A percentile compares a stretch with the other conserved stretches of the same genome.
Conservation (phyloP, 805 yeast genomes). For the Saturnispora gosingensis region DNA sequence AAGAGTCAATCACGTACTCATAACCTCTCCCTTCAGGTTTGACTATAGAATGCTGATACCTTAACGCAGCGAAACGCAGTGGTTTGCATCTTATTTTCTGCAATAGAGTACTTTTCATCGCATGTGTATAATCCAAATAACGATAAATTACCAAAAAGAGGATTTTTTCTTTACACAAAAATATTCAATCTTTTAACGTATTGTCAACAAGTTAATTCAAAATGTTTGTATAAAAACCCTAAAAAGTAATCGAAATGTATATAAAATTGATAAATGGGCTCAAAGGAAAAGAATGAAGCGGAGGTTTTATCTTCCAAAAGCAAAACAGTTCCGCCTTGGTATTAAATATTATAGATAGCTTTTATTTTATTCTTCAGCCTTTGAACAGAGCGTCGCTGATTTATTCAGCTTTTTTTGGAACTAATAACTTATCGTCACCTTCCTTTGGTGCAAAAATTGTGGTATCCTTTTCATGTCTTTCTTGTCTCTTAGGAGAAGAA, state of each 20-base stretch:
- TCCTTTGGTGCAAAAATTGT: conserved; percentile 33
- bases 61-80: background rate
- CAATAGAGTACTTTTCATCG: background rate
- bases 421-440: conserved; percentile 31
- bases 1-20: background rate
- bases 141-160: background rate
- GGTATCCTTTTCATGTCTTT: conserved; percentile 39
- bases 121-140: background rate
- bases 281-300: background rate
- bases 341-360: background rate
- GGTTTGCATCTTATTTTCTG: background rate
- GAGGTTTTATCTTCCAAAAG: background rate
- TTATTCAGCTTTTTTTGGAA: conserved; percentile 16
- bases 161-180: too few relatives aligned
- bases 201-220: background rate
- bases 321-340: background rate
- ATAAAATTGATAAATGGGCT: background rate
- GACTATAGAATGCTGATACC: background rate
- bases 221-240: background rate
- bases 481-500: conserved; percentile 31
- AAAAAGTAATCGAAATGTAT: background rate
- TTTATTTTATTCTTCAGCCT: background rate
- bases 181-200: background rate
- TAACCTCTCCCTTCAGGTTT: background rate
- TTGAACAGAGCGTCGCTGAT: background rate